Base-by-base conservation (phyloP, 2,329 filamentous ascomycete species). In the Passalora sequoiae region DNA sequence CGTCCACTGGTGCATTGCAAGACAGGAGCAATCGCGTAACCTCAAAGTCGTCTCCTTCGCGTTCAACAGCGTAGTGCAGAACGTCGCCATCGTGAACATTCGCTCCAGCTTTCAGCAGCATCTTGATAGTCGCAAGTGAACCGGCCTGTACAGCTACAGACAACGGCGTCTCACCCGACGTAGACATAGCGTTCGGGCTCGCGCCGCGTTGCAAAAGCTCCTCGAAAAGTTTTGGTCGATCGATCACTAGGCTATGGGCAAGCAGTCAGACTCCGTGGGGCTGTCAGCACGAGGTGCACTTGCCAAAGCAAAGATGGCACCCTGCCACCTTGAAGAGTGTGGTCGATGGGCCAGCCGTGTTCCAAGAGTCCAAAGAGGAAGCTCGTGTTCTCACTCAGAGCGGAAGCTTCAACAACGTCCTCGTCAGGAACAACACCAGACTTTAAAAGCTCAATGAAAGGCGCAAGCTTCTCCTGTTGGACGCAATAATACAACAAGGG, bases 231-330 rank as follows among this genome's bases (percentile, higher is more conserved):
- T 31, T 31, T 16, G 29, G 29, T 31, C 29, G 29, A 31, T 31
- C 31, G 15, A 35, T 35, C 16, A 10, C 31, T 35, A 35, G 31
- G 31, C 31, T 35, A 10, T 35, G 9, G 15, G n/a, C 6, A 35
- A 35, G 31, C 31, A 35, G 1, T 35, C n/a, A 35, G 17, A 35
- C 21, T 35, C 15, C n/a, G n/a, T 35, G n/a, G 8, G n/a, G 31
- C 15, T 35, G 3, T 35, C 17, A 35, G 16, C 6, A 20, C 15
- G 8, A 35, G 31, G 15, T 40, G 38, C 6, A 30, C 25, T 40
- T 31, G 21, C 38, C 4, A 29, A 40, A 31, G 38, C 25, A 28
- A 40, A 30, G 31, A 35, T 35, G 17, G 31, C 31, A 35, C 31
- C 15, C 25, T 40, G 12, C 25, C 31, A 35, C 31, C 31, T 35